phyloP scores from a whole-genome alignment of 208 protist genomes.

The Trypanosoma lewisi region DNA sequence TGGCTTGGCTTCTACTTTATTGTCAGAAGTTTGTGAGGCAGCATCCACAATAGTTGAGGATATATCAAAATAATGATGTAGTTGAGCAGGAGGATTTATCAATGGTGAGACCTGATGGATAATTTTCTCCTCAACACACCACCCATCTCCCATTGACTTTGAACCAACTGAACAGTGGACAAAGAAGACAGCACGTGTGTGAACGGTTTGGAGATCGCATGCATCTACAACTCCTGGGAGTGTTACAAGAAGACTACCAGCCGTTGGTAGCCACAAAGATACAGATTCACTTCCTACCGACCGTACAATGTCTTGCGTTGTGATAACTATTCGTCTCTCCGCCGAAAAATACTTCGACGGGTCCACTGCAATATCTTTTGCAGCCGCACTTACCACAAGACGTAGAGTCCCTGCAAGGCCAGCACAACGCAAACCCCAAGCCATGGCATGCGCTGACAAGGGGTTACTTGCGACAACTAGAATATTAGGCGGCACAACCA shows the following conservation, averaged over 20 bases:
- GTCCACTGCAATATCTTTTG: neutral
- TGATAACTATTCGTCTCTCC: slow-evolving; percentile 47
- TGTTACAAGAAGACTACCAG: slow-evolving; percentile 52
- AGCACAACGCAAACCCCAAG: slow-evolving; percentile 67
- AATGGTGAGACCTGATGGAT: slow-evolving; percentile 14
- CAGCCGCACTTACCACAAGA: slow-evolving; percentile 32
- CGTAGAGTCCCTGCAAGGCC: slow-evolving; percentile 44
- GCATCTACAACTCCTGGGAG: slow-evolving; percentile 70
- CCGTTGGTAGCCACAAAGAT: slow-evolving; percentile 38
- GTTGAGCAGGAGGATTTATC: slow-evolving; percentile 4
- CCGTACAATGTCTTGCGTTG: slow-evolving; percentile 47
- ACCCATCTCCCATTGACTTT: neutral
- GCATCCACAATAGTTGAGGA: neutral
- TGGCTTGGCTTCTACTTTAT: neutral
- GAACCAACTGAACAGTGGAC: slow-evolving; percentile 6
- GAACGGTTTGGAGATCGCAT: slow-evolving; percentile 63
- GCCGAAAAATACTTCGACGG: slow-evolving; percentile 38
- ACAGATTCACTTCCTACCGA: slow-evolving; percentile 16
- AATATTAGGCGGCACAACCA: slow-evolving; percentile 25
- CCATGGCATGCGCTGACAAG: slow-evolving; percentile 71
- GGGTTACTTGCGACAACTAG: slow-evolving; percentile 55
- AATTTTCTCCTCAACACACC: slow-evolving; percentile 20
- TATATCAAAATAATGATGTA: slow-evolving; percentile 12
- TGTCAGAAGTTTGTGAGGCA: neutral
- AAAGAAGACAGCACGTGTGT: slow-evolving; percentile 75